Base-by-base conservation (phyloP, 148 eudicot genomes). In the Fagopyrum esculentum region DNA sequence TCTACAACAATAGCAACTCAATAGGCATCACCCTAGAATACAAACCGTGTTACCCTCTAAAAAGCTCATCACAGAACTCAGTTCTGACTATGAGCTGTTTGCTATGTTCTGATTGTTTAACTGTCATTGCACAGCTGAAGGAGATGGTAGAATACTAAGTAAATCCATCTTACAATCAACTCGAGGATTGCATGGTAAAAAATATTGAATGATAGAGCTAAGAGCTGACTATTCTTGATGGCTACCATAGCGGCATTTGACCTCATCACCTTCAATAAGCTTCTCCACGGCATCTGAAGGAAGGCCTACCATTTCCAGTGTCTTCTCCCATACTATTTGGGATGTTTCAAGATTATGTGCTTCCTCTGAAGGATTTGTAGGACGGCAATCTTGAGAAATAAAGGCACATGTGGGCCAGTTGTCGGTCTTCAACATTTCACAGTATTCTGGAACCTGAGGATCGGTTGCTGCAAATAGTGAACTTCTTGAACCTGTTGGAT, bases 381-480 rank as follows among this genome's bases (percentile, higher is more conserved):
- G 98, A 49, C 90, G 93, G 50, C 98, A 95, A 82, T 95, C 98
- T 55, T 85, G 93, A 77, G 89, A 85, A 74, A 95, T 78, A 85
- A 79, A 95, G 71, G 98, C 96, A 45, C 93, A 92, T 0, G 88
- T 90, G 13, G 97, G 97, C 97, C 97, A 95, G 26, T 95, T 96
- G 63, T 95, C 98, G 7, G 93, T 82, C 88, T 80, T 92, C 78
- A 92, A 70, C 80, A 88, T 81, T 73, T 92, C 97, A 80, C 93
- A 90, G 73, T 87, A 92, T 74, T 92, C 97, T 0, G 88, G 90
- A 76, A 95, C 82, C 77, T 95, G 98, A 51, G 98, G 97, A 79
- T 95, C 98, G 12, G 93, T 95, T 22, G 97, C 97, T 50, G 96
- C 97, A 82, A 95, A 95, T 19, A 95, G 91, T 35, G 98, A 78